Base-by-base conservation (phyloP, 129 eudicot genomes). In the Centella asiatica region DNA sequence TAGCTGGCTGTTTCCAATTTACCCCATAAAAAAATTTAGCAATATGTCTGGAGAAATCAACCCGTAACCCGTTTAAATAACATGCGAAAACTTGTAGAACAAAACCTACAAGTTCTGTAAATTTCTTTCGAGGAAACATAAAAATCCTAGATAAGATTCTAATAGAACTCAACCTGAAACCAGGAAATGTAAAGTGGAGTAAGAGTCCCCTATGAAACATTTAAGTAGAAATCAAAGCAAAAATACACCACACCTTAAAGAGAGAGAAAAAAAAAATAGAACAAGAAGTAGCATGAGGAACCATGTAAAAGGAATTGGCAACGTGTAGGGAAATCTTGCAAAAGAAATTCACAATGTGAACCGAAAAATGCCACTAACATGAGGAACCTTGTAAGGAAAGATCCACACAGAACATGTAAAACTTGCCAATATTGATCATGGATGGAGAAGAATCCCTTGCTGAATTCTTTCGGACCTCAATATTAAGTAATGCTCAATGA, bases 401-500 rank as follows among this genome's bases (percentile, higher is more conserved):
- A 40, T 47, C 64, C 54, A 29, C 37, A 15, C 24, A 53, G 22
- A 65, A 65, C 75, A 52, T 60, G 61, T 20, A 48, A 22, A 45
- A 40, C 11, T 69, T 69, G 65, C 73, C 57, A 39, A 69, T 63
- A 50, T 37, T 57, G 59, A n/a, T 75, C 74, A 37, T 24, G 49
- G 60, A 60, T 56, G 55, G 31, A 70, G 76, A 69, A 63, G 69
- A 46, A 63, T 64, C 69, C 34, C 57, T 56, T 50, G 62, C 77
- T 46, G 26, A 66, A 72, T 33, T 36, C 74, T 68, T 39, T 58
- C 60, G 74, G 77, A 78, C 76, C 79, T 66, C 78, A 72, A 56
- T 68, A 78, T 57, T 65, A 68, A 67, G 69, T 73, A 65, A 77
- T 54, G 57, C 72, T 64, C 51, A 78, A 80, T 62, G 72, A 57